A percentile compares a stretch with the other conserved stretches of the same genome.
Evolutionary conservation across 2,329 filamentous ascomycete species (phyloP).

Genomic region (Cyphellophora europaea): DNA sequence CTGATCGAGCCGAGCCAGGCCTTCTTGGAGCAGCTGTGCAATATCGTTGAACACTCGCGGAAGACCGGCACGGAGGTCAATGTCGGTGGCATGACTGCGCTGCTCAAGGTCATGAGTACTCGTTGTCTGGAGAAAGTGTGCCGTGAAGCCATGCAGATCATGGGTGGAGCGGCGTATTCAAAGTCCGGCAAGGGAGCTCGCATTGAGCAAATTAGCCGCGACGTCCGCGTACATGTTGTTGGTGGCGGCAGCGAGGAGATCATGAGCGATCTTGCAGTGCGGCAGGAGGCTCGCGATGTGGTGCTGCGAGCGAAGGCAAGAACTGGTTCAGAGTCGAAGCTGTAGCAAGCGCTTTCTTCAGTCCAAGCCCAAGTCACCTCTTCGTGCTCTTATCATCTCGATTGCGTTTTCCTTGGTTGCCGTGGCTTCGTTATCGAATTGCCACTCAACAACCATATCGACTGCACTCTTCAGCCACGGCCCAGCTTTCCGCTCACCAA

Average conservation of each 20-base stretch:
- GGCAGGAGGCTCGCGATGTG: conserved; percentile 63
- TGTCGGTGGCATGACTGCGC: conserved; percentile 61
- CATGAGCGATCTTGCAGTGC: conserved; percentile 58
- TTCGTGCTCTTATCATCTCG: conserved; percentile 45
- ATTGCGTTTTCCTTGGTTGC: conserved; percentile 13
- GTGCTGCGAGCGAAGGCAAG: conserved; percentile 10
- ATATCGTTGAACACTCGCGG: conserved; percentile 46
- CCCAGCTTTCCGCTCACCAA: conserved; percentile 60
- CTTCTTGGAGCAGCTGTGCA: conserved; percentile 42
- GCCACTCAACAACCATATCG: conserved; percentile 77
- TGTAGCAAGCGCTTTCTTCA: conserved; percentile 7
- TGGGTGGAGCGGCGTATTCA: conserved; percentile 65
- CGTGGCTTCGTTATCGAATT: conserved; percentile 59
- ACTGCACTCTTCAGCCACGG: conserved; percentile 78
- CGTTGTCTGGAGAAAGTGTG: conserved; percentile 44
- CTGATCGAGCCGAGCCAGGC: conserved; percentile 61
- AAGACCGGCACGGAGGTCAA: conserved; percentile 33
- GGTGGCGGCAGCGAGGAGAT: conserved; percentile 67
- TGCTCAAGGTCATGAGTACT: conserved; percentile 57
- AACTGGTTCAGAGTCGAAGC: conserved; percentile 15
- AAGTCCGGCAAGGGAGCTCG: conserved; percentile 61
- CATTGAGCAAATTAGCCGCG: conserved; percentile 55
- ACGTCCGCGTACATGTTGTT: conserved; percentile 54
- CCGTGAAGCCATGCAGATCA: conserved; percentile 47
- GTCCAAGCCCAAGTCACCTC: conserved; percentile 39